These are phyloP conservation scores for Xylaria sp. DNA, from an alignment of 2,329 filamentous ascomycete genomes.

Conservation along the genomic window DNA sequence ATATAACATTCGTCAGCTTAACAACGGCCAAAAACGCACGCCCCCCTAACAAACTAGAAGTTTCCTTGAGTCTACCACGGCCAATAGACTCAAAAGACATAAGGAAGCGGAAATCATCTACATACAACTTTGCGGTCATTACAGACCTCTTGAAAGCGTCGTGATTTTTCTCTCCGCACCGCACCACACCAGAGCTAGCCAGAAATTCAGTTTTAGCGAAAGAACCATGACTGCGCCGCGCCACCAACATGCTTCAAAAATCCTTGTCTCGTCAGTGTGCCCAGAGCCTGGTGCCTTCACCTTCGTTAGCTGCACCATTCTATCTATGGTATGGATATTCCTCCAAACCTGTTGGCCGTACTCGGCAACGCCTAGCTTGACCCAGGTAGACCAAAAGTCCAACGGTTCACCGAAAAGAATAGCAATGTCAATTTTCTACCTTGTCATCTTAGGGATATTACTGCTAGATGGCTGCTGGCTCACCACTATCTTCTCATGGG, in stretches of 20 bases:
- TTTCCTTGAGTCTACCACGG: not conserved
- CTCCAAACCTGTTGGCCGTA: not conserved
- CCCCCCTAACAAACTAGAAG: too few relatives aligned
- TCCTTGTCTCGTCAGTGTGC: not conserved
- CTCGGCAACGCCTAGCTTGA: not conserved
- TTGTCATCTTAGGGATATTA: not conserved
- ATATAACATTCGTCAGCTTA: slow-evolving; percentile 19
- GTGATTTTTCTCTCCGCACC: not conserved
- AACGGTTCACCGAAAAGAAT: not conserved
- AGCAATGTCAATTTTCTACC: not conserved
- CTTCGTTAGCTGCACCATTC: not conserved
- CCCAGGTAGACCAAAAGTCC: not conserved
- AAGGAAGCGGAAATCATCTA: not conserved
- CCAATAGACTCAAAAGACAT: not conserved
- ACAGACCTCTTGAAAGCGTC: not conserved
- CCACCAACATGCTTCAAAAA: not conserved
- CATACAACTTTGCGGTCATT: not conserved
- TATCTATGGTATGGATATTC: not conserved
- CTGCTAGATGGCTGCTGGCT: not conserved
- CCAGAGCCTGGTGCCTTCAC: not conserved
- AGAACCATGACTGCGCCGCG: not conserved
- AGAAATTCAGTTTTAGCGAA: not conserved
- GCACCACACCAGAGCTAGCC: not conserved
- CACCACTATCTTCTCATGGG: not conserved
- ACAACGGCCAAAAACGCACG: too few relatives aligned